These are phyloP conservation scores for Colletotrichum truncatum DNA, from an alignment of 2,329 filamentous ascomycete species.

Conservation along the genomic window DNA sequence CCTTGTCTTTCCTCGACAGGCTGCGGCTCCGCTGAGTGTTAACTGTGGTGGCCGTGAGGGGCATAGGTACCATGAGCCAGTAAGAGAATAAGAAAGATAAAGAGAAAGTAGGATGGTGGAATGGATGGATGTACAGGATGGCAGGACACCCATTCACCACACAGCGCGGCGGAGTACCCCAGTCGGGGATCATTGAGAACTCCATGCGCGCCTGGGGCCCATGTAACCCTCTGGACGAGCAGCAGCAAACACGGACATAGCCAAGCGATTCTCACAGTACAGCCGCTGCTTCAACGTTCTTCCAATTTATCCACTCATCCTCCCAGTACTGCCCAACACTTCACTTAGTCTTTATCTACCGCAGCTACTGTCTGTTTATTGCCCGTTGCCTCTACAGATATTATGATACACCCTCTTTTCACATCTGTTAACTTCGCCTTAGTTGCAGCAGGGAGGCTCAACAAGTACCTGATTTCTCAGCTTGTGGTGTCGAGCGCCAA, in stretches of 20 bases:
- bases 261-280: too few species aligned
- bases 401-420: neutral
- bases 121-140: neutral
- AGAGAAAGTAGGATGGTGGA: too few species aligned
- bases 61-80: neutral
- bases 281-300: too few species aligned
- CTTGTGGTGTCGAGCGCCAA: neutral
- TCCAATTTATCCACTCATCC: neutral
- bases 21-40: neutral
- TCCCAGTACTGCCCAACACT: neutral
- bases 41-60: neutral
- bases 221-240: neutral
- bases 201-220: neutral
- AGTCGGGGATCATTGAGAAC: neutral
- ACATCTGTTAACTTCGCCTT: neutral
- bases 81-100: neutral
- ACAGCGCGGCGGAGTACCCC: neutral
- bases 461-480: neutral
- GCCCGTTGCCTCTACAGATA: neutral
- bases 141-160: neutral
- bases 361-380: neutral
- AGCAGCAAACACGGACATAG: neutral
- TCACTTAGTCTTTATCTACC: neutral
- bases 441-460: neutral
- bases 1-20: neutral